Evolutionary conservation across 176 grass and related monocot species (phyloP), one percentile per base, ranked within the genome.

Genomic region (Paspalum notatum): DNA sequence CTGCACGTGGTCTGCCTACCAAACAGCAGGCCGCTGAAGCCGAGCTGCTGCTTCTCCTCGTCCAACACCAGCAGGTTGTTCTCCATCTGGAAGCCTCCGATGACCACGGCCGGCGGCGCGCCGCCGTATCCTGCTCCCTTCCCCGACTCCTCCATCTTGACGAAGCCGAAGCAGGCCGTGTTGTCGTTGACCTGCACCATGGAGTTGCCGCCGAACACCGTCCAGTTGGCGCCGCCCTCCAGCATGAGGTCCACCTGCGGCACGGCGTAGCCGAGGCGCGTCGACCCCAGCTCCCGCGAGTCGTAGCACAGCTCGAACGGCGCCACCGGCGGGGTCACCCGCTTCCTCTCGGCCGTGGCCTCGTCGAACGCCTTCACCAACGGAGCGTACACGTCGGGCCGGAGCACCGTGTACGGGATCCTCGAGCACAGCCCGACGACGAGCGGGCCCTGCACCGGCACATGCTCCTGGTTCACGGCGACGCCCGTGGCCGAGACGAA

Each of bases 61-160:
- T 93, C 91, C 57, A 93, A 93, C 55, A 85, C 74, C 54, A 90
- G 38, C 32, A 93, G 76, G 82, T 88, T 90, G 56, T 88, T 80
- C 82, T 91, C 88, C 91, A 91, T 84, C 85, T 94, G 91, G 71
- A 81, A 91, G 9, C 85, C 88, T 46, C 91, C 85, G 8, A 94
- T 62, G 56, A 88, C 64, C 82, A 63, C 62, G 40, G 88, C 78
- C 12, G 76, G 82, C 61, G 81, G 8, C 54, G 7, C 49, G 9
- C 57, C 55, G 6, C 38, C 45, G 47, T 52, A 12, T 0, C 78
- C 66, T 5, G 22, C 44, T 40, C 16, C 66, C 26, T 67, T 66
- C 20, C 26, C 60, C 13, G n/a, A 72, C 53, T 54, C 58, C 68
- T 68, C 45, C 84, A 83, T 87, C 46, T 66, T 44, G 0, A 70